These are phyloP conservation scores for Aegilops tauschii DNA, from an alignment of 176 grass and related monocot genomes.

Conservation along the genomic window DNA sequence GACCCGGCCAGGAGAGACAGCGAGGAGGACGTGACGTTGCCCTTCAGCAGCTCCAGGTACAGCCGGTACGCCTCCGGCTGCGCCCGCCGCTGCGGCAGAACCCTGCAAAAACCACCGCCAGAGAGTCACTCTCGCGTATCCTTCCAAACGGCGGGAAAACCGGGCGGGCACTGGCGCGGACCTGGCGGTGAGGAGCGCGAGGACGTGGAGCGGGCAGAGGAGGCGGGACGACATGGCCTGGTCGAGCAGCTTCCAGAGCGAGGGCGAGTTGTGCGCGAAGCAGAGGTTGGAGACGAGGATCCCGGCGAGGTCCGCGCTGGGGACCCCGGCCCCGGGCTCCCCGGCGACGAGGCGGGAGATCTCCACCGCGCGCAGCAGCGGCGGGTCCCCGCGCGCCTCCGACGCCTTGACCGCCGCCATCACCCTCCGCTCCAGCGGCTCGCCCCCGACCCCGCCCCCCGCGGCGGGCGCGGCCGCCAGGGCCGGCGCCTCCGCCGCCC, in stretches of 20 bases:
- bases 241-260: conserved; percentile 95
- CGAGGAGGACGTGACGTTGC: conserved; percentile 45
- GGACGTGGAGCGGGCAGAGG: conserved; percentile 70
- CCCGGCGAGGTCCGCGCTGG: conserved; percentile 65
- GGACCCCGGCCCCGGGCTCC: conserved; percentile 37
- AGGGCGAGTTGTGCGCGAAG: conserved; percentile 78
- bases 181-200: conserved; percentile 89
- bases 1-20: conserved; percentile 35
- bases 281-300: conserved; percentile 95
- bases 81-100: conserved; percentile 68
- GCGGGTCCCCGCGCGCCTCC: conserved; percentile 81
- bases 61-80: conserved; percentile 85
- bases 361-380: conserved; percentile 60
- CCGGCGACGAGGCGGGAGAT: conserved; percentile 58
- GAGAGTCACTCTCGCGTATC: not conserved
- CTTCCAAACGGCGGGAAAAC: not conserved
- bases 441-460: not conserved
- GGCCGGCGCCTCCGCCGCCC: conserved; percentile 19
- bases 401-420: conserved; percentile 79
- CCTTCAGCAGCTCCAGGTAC: conserved; percentile 73
- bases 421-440: conserved; percentile 67
- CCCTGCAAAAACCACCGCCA: conserved; percentile 39
- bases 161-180: not conserved
- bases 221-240: conserved; percentile 73
- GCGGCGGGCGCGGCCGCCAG: not conserved